Base-by-base conservation (phyloP, 2,329 filamentous ascomycete genomes). In the Pezicula rhizophila region DNA sequence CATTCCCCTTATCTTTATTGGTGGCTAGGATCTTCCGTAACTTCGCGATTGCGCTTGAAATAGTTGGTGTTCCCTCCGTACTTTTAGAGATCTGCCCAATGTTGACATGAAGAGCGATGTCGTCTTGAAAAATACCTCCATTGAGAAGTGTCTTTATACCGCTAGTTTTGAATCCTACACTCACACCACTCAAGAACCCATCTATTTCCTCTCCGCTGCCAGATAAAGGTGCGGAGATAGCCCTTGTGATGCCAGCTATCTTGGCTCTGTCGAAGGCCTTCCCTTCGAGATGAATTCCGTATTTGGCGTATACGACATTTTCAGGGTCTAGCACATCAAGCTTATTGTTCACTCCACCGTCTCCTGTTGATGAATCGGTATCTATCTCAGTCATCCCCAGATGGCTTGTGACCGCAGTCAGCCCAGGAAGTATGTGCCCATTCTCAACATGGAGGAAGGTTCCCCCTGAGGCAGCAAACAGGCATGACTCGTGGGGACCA, bases 361-460 rank as follows among this genome's bases (percentile, higher is more conserved):
- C 76, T 2, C 70, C 65, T 0, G 77, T 78, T 18, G 60, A 62
- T 1, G 56, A 52, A 45, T 75, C 72, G 1, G 60, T 64, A 17
- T 63, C 57, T 37, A 80, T 79, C 55, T 80, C 78, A 10, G 64
- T 60, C 4, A 80, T 63, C 1, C 78, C 78, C 2, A 80, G 67
- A 7, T 61, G 57, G 5, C 67, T 65, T 4, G 74, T 70, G 31
- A 79, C 65, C 2, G 73, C 70, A n/a, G 71, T 77, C 28, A 80
- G 58, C 0, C 75, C 69, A 2, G 76, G 72, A 7, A 72, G 66
- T 33, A 78, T 56, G 52, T 77, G 62, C 2, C 75, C 77, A 38
- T 79, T 64, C 12, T 64, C 41, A 3, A 79, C 65, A 3, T 62
- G 31, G 14, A 78, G 59, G 4, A 58, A 53, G 17, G 59, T 55